phyloP scores from a whole-genome alignment of 768 basidiomycete genomes.

The Collybia sordida region DNA sequence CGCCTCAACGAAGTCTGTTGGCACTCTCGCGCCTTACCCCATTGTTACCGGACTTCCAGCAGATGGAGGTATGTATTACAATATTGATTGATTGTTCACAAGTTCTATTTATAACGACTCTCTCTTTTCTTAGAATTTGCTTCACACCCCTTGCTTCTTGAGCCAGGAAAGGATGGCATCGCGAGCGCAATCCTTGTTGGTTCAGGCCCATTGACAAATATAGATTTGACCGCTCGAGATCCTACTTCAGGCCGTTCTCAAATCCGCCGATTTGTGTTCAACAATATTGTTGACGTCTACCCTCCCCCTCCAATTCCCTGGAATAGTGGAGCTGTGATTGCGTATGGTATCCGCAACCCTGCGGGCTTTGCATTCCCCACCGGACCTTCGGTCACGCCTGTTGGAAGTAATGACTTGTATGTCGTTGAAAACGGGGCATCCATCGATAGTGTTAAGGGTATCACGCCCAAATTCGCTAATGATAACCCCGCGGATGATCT shows the following conservation, averaged over 20 bases:
- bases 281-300: conserved; percentile 2
- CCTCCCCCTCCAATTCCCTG: conserved; percentile 21
- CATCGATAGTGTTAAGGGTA: conserved; percentile 37
- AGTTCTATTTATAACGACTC: neutral
- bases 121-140: conserved; percentile 30
- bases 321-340: conserved; percentile 32
- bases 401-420: conserved; percentile 20
- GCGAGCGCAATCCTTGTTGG: conserved; percentile 32
- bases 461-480: conserved; percentile 40
- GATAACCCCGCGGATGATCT: conserved; percentile 46
- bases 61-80: conserved; percentile 35
- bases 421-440: conserved; percentile 45
- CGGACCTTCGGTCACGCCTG: conserved; percentile 1
- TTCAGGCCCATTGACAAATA: conserved; percentile 36
- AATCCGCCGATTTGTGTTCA: conserved; percentile 30
- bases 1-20: conserved; percentile 25
- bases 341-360: conserved; percentile 45
- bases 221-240: conserved; percentile 41
- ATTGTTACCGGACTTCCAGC: conserved; percentile 31
- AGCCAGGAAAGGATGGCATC: conserved; percentile 5
- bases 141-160: conserved; percentile 39
- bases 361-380: conserved; percentile 39
- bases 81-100: too few species aligned
- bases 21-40: conserved; percentile 10
- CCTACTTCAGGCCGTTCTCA: conserved; percentile 43